These are phyloP conservation scores for Taiozyma sp. DNA, from an alignment of 1,139 yeast species.

Conservation along the genomic window DNA sequence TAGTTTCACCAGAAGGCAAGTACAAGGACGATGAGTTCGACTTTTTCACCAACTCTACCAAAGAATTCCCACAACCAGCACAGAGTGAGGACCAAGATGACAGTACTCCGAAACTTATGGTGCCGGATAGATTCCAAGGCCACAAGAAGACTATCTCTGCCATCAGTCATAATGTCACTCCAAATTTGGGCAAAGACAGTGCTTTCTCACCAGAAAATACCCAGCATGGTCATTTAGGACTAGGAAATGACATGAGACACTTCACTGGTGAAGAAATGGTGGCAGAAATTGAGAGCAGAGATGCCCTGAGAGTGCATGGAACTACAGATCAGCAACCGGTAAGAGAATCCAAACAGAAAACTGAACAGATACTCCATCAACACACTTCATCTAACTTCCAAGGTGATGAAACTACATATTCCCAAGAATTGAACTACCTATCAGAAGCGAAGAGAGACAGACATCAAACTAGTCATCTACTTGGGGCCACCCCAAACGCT, in stretches of 20 bases:
- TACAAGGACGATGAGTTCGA: constrained; percentile 10
- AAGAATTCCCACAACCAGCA: background rate
- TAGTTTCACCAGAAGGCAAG: background rate
- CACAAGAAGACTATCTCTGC: background rate
- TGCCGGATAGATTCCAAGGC: background rate
- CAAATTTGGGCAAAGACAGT: background rate
- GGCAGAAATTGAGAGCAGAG: background rate
- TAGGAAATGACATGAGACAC: background rate
- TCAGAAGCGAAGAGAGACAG: constrained; percentile 9
- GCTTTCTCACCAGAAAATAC: background rate
- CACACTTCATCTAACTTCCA: constrained; percentile 10
- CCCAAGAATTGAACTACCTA: constrained; percentile 17
- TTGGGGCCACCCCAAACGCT: background rate
- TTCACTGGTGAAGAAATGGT: background rate
- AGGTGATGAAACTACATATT: constrained; percentile 14
- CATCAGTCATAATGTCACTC: constrained; percentile 3
- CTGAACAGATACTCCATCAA: background rate
- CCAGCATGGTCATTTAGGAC: background rate
- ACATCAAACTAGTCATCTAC: constrained; percentile 8
- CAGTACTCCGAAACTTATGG: constrained; percentile 1
- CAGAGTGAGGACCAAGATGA: background rate
- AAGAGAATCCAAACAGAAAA: background rate
- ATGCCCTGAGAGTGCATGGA: background rate
- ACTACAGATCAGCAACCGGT: background rate
- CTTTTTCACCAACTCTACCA: background rate